A percentile compares a stretch with the other conserved stretches of the same genome.
phyloP scores from a whole-genome alignment of 768 basidiomycete species.

The Russula virescens region DNA sequence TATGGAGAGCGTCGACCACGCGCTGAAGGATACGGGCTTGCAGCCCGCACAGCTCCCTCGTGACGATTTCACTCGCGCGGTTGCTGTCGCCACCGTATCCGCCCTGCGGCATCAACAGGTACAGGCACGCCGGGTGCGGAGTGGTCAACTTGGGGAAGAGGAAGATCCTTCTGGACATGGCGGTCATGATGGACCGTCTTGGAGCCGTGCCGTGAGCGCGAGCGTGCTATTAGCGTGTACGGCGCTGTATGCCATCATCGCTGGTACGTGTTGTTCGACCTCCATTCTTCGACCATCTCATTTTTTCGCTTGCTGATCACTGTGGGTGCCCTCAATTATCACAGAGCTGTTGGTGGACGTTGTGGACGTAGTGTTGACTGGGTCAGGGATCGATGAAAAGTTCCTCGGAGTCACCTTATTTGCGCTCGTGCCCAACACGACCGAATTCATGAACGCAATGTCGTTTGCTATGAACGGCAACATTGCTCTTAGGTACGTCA shows the following conservation, averaged over 20 bases:
- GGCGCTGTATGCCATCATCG: slow-evolving; percentile 88
- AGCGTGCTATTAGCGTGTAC: slow-evolving; percentile 89
- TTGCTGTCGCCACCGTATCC: slow-evolving; percentile 90
- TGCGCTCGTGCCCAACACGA: slow-evolving; percentile 96
- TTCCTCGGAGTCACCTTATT: slow-evolving; percentile 96
- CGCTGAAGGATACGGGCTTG: slow-evolving; percentile 56
- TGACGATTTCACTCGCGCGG: slow-evolving; percentile 90
- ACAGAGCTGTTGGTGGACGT: slow-evolving; percentile 91
- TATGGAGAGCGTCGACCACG: slow-evolving; percentile 72
- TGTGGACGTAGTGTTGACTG: slow-evolving; percentile 87
- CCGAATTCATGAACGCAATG: slow-evolving; percentile 99
- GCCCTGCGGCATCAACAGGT: slow-evolving; percentile 78
- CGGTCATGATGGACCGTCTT: slow-evolving; percentile 93
- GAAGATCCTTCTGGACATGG: slow-evolving; percentile 53
- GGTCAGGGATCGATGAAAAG: slow-evolving; percentile 93
- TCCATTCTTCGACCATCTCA: background rate
- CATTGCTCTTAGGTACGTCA: slow-evolving; percentile 81
- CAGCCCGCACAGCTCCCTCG: slow-evolving; percentile 53
- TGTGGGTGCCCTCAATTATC: no score
- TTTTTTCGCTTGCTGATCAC: background rate
- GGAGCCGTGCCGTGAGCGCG: slow-evolving; percentile 87
- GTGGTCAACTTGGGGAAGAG: slow-evolving; percentile 38
- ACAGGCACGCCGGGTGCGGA: slow-evolving; percentile 42
- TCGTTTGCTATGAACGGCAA: slow-evolving; percentile 96
- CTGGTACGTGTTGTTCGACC: slow-evolving; percentile 54